phyloP scores from a whole-genome alignment of 495 filamentous ascomycete species.

The Penicillium cataractarum region DNA sequence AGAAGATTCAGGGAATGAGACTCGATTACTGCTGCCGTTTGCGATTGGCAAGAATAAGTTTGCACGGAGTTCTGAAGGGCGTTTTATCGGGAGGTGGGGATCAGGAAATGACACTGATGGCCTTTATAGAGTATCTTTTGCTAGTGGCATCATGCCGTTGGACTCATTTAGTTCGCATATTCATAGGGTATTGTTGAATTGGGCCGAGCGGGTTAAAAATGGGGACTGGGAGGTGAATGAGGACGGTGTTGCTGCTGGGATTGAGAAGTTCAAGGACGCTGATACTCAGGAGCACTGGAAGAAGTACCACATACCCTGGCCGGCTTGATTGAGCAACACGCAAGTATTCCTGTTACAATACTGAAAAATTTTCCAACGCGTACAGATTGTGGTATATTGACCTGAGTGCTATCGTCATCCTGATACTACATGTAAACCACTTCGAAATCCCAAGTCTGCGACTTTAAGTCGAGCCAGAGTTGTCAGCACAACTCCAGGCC shows the following conservation, averaged over 20 bases:
- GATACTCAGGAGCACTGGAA: conserved; percentile 14
- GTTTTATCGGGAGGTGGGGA: not conserved
- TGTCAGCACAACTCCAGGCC: conserved; percentile 42
- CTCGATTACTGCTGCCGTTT: conserved; percentile 11
- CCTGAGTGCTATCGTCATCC: not conserved
- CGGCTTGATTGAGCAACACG: not conserved
- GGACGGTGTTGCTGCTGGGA: conserved; percentile 16
- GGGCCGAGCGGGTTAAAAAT: conserved; percentile 14
- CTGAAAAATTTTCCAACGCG: not conserved
- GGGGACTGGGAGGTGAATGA: conserved; percentile 19
- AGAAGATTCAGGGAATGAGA: conserved; percentile 8
- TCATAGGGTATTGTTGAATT: conserved; percentile 15
- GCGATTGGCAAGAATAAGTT: conserved; percentile 3
- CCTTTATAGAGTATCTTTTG: not conserved
- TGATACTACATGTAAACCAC: not conserved
- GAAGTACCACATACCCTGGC: conserved; percentile 7
- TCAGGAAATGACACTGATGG: not conserved
- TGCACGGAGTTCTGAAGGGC: conserved; percentile 12
- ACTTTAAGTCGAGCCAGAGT: conserved; percentile 7
- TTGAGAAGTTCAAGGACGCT: conserved; percentile 22
- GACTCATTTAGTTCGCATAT: conserved; percentile 7
- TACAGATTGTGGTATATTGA: not conserved
- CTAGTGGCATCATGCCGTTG: conserved; percentile 1
- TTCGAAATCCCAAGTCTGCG: no score
- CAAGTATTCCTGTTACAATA: no score